Base-by-base conservation (phyloP, 139 green algal genomes). In the Coccomyxa sp. region DNA sequence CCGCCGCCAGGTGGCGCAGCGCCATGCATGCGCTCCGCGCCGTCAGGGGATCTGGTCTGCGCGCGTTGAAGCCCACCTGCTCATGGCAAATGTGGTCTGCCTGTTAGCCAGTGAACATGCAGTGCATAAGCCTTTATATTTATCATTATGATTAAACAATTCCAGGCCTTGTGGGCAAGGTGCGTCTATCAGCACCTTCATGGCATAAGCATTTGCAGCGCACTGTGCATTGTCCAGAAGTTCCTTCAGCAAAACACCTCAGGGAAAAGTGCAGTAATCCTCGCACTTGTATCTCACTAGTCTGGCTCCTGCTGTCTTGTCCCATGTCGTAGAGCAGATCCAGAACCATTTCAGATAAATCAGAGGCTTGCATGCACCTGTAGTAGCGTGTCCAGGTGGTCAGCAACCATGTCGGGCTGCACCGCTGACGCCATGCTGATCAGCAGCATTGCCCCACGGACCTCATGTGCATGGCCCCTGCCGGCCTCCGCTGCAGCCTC, bases 381-480 rank as follows among this genome's bases (percentile, higher is more conserved):
- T 21, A 87, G 85, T 78, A 96, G 83, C 31, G 74, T 45, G 17
- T 85, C 57, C 60, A 94, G 58, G 23, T 90, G 81, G 12, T 86
- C 27, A 27, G 68, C 84, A 32, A 90, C 67, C 28, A 94, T 86
- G 17, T 92, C 86, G 13, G 92, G 91, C 15, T 83, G 84, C 28
- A 79, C 60, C 23, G 76, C 84, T 0, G 90, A 90, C 25, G 84
- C 87, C 92, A 96, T 94, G 77, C 80, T 82, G 27, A 97, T 85
- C 14, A 97, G 79, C 16, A 87, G 80, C 38, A 97, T 82, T 57
- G 92, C 88, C 18, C 84, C 86, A 17, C 88, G 82, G 28, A 92
- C 67, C 32, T 90, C 76, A 1, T 77, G 28, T 57, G 82, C 15
- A n/a, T 13, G 28, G 23, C 30, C 81, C 23, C 45, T 51, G 38